Conservation (phyloP, 2,329 filamentous ascomycete species). For the Trichocomaceae sp. region DNA sequence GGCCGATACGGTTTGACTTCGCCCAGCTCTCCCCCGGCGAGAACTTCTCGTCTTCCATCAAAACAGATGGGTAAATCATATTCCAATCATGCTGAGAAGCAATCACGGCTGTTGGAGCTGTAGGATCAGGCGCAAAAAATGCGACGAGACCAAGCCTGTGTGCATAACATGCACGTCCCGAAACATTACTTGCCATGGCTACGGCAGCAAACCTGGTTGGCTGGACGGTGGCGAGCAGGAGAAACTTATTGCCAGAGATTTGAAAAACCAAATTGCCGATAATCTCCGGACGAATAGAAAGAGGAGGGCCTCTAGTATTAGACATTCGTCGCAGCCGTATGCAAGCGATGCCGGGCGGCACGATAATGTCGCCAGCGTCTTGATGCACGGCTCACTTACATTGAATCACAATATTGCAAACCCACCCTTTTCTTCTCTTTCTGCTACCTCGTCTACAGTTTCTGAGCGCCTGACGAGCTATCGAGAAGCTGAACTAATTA, state of each 20-base stretch:
- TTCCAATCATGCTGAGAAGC: neutral
- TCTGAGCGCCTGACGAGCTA: conserved; percentile 3
- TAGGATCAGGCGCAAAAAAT: conserved; percentile 62
- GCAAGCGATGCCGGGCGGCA: neutral
- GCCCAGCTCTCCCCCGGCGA: too few relatives aligned
- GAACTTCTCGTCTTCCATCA: neutral
- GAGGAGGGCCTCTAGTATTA: neutral
- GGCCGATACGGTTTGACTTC: too few relatives aligned
- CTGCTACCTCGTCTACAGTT: neutral
- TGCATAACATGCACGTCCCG: conserved; percentile 53
- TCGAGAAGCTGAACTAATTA: conserved; percentile 15
- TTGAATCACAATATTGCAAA: too few relatives aligned
- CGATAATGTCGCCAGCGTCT: too few relatives aligned
- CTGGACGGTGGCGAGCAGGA: conserved; percentile 6
- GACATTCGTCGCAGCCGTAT: too few relatives aligned
- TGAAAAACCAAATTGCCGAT: neutral
- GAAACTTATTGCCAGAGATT: neutral
- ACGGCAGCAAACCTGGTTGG: conserved; percentile 7
- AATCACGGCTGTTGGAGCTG: conserved; percentile 57
- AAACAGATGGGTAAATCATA: neutral
- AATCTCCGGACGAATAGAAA: neutral
- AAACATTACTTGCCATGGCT: conserved; percentile 8
- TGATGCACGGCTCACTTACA: neutral
- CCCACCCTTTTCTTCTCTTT: neutral
- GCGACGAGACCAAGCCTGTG: conserved; percentile 57